phyloP scores from a whole-genome alignment of 2,329 filamentous ascomycete species.

The Penicillium olsonii region DNA sequence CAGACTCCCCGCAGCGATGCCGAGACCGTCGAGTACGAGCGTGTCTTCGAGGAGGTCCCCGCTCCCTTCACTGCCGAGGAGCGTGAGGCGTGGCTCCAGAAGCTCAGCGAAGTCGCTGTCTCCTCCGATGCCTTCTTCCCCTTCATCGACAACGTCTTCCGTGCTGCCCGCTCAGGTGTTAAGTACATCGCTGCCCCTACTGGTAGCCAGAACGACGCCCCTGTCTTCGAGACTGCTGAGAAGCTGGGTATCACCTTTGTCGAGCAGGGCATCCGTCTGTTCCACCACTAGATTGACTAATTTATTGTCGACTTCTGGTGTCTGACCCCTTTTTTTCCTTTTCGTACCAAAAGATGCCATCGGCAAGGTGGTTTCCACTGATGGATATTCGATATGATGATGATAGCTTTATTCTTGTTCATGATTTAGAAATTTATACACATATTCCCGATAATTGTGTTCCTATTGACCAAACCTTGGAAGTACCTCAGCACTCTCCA shows the following conservation, averaged over 20 bases:
- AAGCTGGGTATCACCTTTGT: slow-evolving; percentile 91
- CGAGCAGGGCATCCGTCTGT: slow-evolving; percentile 89
- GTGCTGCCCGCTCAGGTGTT: slow-evolving; percentile 80
- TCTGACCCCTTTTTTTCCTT: slow-evolving; percentile 3
- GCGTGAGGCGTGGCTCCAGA: slow-evolving; percentile 79
- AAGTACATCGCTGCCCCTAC: slow-evolving; percentile 95
- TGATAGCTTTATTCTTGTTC: slow-evolving; percentile 28
- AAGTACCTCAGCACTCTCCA: too few species aligned
- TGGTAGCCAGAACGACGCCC: slow-evolving; percentile 61
- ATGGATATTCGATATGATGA: slow-evolving; percentile 24
- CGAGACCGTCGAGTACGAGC: slow-evolving; percentile 84
- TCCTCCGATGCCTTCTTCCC: slow-evolving; percentile 98
- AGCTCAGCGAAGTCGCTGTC: slow-evolving; percentile 74
- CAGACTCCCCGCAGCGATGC: slow-evolving; percentile 79
- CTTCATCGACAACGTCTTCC: slow-evolving; percentile 97
- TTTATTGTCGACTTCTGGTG: slow-evolving; percentile 6
- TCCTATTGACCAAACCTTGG: neutral
- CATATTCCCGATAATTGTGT: neutral
- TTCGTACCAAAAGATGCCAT: slow-evolving; percentile 17
- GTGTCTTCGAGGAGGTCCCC: slow-evolving; percentile 87
- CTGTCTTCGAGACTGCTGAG: slow-evolving; percentile 76
- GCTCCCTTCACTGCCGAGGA: slow-evolving; percentile 79
- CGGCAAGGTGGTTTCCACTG: slow-evolving; percentile 3
- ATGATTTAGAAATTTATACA: slow-evolving; percentile 23
- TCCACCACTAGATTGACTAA: slow-evolving; percentile 76